Evolutionary conservation across 768 basidiomycete genomes (phyloP).

Genomic region (Suillus subaureus): DNA sequence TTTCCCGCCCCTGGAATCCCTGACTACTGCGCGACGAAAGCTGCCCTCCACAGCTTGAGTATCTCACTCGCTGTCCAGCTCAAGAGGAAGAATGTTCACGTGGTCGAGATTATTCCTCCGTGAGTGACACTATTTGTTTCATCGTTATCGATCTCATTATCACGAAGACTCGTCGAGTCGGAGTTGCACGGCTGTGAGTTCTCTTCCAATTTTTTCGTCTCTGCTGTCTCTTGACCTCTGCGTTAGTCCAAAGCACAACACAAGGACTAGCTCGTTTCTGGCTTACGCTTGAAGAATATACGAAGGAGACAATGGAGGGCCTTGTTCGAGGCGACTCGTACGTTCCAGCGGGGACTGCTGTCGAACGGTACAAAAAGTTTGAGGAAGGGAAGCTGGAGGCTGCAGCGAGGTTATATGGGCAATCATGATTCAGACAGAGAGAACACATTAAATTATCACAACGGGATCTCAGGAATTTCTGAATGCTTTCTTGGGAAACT

Average conservation of each 20-base stretch:
- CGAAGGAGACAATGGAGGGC: conserved; percentile 39
- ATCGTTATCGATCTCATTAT: background rate
- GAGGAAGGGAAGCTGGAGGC: conserved; percentile 33
- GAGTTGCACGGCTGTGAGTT: conserved; percentile 59
- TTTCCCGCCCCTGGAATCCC: conserved; percentile 43
- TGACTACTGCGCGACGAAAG: conserved; percentile 61
- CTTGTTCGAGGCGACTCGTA: conserved; percentile 37
- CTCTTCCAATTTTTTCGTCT: background rate
- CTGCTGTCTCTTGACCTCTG: conserved; percentile 44
- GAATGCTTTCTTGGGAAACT: background rate
- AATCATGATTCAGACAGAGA: background rate
- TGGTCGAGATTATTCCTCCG: conserved; percentile 62
- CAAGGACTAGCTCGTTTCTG: conserved; percentile 50
- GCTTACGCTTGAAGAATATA: conserved; percentile 57
- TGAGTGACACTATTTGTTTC: conserved; percentile 33
- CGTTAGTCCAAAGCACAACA: conserved; percentile 56
- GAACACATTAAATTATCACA: background rate
- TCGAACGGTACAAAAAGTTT: conserved; percentile 22
- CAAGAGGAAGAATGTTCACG: conserved; percentile 49
- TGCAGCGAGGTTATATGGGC: background rate
- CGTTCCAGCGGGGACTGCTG: conserved; percentile 28
- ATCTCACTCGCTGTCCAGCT: conserved; percentile 51
- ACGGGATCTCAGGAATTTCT: background rate
- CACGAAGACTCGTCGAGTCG: conserved; percentile 54
- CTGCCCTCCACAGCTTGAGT: conserved; percentile 55